These are phyloP conservation scores for Yamadazyma dushanensis DNA, from an alignment of 1,139 yeast genomes.

Conservation along the genomic window DNA sequence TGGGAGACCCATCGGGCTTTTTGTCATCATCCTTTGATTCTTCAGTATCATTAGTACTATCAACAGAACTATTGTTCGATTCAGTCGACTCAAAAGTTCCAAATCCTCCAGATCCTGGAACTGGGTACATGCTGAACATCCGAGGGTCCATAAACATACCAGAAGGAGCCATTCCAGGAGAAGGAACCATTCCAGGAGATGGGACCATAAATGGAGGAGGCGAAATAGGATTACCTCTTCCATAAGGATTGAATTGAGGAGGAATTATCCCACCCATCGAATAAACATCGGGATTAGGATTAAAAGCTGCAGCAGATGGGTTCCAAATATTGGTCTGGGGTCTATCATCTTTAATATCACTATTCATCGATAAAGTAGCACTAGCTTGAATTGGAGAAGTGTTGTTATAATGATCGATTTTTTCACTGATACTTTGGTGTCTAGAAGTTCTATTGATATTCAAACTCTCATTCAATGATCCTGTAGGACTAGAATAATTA, in stretches of 20 bases:
- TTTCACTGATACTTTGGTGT: slow-evolving; percentile 64
- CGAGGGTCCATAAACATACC: slow-evolving; percentile 42
- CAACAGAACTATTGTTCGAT: slow-evolving; percentile 4
- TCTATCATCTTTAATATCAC: slow-evolving; percentile 11
- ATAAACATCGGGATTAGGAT: slow-evolving; percentile 30
- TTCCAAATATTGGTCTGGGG: slow-evolving; percentile 51
- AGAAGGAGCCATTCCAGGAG: slow-evolving; percentile 37
- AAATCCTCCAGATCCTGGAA: slow-evolving; percentile 6
- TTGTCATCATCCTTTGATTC: neutral
- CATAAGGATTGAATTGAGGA: slow-evolving; percentile 20
- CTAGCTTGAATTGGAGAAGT: slow-evolving; percentile 51
- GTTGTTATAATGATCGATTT: slow-evolving; percentile 58
- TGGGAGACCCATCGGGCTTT: neutral
- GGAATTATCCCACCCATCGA: slow-evolving; percentile 8
- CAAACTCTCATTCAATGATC: slow-evolving; percentile 53
- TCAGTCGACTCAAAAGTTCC: slow-evolving; percentile 6
- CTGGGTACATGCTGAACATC: slow-evolving; percentile 21
- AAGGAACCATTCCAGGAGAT: slow-evolving; percentile 25
- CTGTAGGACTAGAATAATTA: slow-evolving; percentile 35
- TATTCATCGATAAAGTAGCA: slow-evolving; percentile 38
- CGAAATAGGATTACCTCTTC: slow-evolving; percentile 23
- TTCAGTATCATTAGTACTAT: slow-evolving; percentile 6
- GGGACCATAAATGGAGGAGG: slow-evolving; percentile 45
- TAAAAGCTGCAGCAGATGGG: slow-evolving; percentile 60
- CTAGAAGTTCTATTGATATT: slow-evolving; percentile 44